Evolutionary conservation across 1,284 basidiomycete species (phyloP).

Genomic region (Limonomyces culmigenus): DNA sequence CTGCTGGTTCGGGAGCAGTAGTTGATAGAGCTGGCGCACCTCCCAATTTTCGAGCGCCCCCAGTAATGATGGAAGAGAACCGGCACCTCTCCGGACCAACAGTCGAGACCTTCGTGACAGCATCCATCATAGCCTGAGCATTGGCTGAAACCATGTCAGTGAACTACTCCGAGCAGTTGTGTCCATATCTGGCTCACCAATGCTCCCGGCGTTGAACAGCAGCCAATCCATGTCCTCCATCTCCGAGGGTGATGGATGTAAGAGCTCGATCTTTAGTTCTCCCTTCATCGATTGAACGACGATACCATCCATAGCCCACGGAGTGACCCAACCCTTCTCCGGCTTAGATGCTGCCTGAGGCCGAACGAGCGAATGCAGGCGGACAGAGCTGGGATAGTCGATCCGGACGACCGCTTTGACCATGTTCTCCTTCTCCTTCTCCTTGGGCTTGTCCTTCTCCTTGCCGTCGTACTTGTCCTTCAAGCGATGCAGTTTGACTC

Average conservation of each 20-base stretch:
- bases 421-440: constrained; percentile 9
- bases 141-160: constrained; percentile 22
- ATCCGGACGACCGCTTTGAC: constrained; percentile 36
- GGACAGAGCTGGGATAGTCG: constrained; percentile 27
- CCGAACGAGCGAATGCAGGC: constrained; percentile 46
- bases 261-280: constrained; percentile 31
- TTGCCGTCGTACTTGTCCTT: no score
- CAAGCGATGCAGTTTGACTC: constrained; percentile 21
- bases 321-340: constrained; percentile 26
- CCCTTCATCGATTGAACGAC: constrained; percentile 32
- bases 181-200: constrained; percentile 18
- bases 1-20: no score
- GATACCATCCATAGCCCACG: constrained; percentile 33
- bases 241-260: constrained; percentile 42
- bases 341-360: constrained; percentile 37
- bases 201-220: constrained; percentile 41
- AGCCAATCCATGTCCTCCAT: constrained; percentile 40
- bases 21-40: no score
- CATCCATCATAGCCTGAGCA: constrained; percentile 44
- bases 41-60: no score
- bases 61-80: constrained; percentile 27
- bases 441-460: constrained; percentile 10
- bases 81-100: constrained; percentile 27
- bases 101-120: constrained; percentile 26
- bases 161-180: neutral